A percentile compares a stretch with the other conserved stretches of the same genome.
Conservation (phyloP, 1,284 basidiomycete species). For the Golubevia pallescens region DNA sequence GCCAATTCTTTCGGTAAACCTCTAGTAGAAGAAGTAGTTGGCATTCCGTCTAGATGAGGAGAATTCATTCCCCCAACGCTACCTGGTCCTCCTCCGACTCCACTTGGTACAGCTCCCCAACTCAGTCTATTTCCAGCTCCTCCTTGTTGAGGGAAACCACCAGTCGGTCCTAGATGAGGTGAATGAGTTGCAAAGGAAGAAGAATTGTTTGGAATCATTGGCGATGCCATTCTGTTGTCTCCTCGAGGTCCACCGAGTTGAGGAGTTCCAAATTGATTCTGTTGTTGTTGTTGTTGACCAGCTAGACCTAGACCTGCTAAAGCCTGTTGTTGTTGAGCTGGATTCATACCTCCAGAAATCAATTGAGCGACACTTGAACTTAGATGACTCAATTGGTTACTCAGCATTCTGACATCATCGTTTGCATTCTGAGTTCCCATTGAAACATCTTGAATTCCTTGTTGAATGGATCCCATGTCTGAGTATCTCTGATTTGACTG, state of each 20-base stretch:
- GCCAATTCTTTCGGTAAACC: background rate
- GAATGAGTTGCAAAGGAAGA: background rate
- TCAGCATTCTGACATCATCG: slow-evolving; percentile 40
- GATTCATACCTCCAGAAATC: slow-evolving; percentile 8
- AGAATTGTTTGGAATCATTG: slow-evolving; percentile 15
- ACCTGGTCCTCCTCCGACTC: slow-evolving; percentile 13
- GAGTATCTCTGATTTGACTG: background rate
- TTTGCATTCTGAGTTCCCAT: slow-evolving; percentile 3
- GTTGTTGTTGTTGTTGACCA: slow-evolving; percentile 17
- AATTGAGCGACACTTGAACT: slow-evolving; percentile 42
- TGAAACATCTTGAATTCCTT: background rate
- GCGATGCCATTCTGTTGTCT: slow-evolving; percentile 16
- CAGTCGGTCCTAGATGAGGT: background rate
- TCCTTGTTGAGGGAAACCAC: slow-evolving; percentile 21
- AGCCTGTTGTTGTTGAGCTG: background rate
- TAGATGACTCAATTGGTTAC: slow-evolving; percentile 35
- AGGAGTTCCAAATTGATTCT: slow-evolving; percentile 18
- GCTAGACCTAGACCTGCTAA: background rate
- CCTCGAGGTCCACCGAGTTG: slow-evolving; percentile 6
- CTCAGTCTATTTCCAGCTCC: slow-evolving; percentile 16
- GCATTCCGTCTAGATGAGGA: background rate
- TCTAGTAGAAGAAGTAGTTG: background rate
- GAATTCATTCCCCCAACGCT: slow-evolving; percentile 6
- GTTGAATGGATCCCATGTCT: background rate
- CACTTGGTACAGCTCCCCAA: slow-evolving; percentile 16